phyloP scores from a whole-genome alignment of 164 flowering plant genomes.

The Annona cherimola region DNA sequence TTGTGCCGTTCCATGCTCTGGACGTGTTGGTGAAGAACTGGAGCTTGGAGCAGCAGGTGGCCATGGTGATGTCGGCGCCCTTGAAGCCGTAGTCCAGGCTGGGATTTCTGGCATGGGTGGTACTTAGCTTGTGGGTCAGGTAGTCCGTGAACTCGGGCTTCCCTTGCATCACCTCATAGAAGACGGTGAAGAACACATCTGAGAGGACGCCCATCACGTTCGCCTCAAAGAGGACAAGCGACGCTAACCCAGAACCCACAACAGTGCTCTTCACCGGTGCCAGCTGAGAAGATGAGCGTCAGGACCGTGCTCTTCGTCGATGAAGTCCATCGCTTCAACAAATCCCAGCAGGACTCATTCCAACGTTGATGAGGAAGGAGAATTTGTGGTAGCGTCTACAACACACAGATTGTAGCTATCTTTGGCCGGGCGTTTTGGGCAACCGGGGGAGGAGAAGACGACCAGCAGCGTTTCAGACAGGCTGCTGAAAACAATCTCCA shows the following conservation, averaged over 20 bases:
- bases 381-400: no score
- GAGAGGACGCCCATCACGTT: constrained; percentile 40
- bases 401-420: no score
- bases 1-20: constrained; percentile 68
- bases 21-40: constrained; percentile 63
- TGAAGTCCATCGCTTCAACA: constrained; percentile 88
- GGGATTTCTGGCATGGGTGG: constrained; percentile 72
- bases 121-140: constrained; percentile 58
- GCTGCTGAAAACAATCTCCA: background rate
- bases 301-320: constrained; percentile 72
- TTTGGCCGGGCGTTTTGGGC: no score
- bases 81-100: constrained; percentile 65
- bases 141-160: constrained; percentile 62
- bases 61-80: constrained; percentile 61
- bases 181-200: constrained; percentile 45
- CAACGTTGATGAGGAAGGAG: background rate
- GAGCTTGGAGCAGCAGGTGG: constrained; percentile 56
- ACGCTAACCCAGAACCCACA: constrained; percentile 58
- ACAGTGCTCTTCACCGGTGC: constrained; percentile 56
- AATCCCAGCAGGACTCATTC: constrained; percentile 80
- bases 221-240: constrained; percentile 47
- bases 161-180: constrained; percentile 64
- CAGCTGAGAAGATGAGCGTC: constrained; percentile 16
- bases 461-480: no score
- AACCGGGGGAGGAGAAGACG: no score